Evolutionary conservation across 2,329 filamentous ascomycete species (phyloP), one percentile per base, ranked within the genome.

Genomic region (Nigrospora sphaerica): DNA sequence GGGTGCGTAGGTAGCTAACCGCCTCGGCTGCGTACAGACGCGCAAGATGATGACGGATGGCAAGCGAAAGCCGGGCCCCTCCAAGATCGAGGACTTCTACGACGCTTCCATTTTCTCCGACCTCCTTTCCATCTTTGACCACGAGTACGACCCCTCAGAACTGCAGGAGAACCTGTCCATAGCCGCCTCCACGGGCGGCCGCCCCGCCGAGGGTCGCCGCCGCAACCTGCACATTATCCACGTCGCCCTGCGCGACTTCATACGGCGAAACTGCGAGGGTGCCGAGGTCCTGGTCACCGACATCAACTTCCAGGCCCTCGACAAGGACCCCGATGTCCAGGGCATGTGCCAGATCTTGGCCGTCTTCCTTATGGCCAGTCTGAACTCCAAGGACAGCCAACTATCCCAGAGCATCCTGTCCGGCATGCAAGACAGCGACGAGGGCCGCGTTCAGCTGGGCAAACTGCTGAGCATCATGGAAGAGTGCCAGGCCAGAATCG

Each of bases 361-460:
- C 48, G 70, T 85, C 46, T 74, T 85, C 59, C 69, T 86, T 18
- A 75, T 82, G n/a, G 79, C 79, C 23, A 75, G 82, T 51, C 73
- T 76, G 58, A 81, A 80, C 12, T 74, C 78, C 23, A 74, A 79
- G 45, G 73, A 73, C 47, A 69, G 71, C 32, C 67, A 67, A 56
- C 82, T 81, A 57, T 71, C 85, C 39, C 62, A 61, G 9, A 62
- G 63, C 18, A 71, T 78, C 35, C 65, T 67, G 47, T 59, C 61
- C 32, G 60, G 53, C 42, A 55, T 75, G 28, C 71, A 74, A 51
- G 61, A 62, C 28, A 59, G 65, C 12, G 65, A 65, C 11, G 72
- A 75, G 52, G 62, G 62, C 36, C 67, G 72, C 17, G 14, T 32
- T 7, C 42, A 32, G 39, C 17, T 46, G 33, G 28, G 36, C 14